Base-by-base conservation (phyloP, 2,329 filamentous ascomycete genomes). In the Diaporthe humulicola region DNA sequence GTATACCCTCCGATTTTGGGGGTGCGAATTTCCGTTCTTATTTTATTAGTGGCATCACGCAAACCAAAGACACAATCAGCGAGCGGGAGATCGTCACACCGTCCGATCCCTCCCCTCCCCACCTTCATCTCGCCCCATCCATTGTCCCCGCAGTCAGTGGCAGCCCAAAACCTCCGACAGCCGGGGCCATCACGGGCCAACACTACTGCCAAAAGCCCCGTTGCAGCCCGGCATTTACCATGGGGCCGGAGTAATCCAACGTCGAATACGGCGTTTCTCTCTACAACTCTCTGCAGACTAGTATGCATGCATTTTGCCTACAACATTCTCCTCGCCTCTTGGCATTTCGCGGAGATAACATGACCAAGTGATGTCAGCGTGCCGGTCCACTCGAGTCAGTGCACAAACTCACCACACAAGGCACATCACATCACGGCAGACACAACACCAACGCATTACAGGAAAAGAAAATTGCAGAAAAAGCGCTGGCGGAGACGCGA, bases 131-230 rank as follows among this genome's bases (percentile, higher is more conserved):
- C 7, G 17, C 22, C 54, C 54, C 54, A 4, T 54, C 54, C n/a
- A 4, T 9, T 9, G 33, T 10, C 30, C 28, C 54, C 28, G 30
- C 54, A 57, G 9, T n/a, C n/a, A n/a, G n/a, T n/a, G n/a, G n/a
- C n/a, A n/a, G n/a, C 54, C 54, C 54, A 57, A 36, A 57, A 57
- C 17, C 54, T n/a, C 54, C 54, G 54, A 57, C 54, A 33, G 30
- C 54, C 54, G 54, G 30, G 12, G 12, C 50, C 25, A 54, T 14
- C 50, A 54, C 14, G 15, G 50, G 12, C 4, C 14, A 6, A 12
- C 10, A 15, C 6, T 5, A n/a, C n/a, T n/a, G n/a, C n/a, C n/a
- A n/a, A 22, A 57, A n/a, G 30, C 19, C 54, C 57, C 57, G 57
- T 4, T 9, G 36, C n/a, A 60, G n/a, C 36, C 36, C 57, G 57